These are phyloP conservation scores for Amphirosellinia nigrospora DNA, from an alignment of 495 filamentous ascomycete species.

Conservation along the genomic window DNA sequence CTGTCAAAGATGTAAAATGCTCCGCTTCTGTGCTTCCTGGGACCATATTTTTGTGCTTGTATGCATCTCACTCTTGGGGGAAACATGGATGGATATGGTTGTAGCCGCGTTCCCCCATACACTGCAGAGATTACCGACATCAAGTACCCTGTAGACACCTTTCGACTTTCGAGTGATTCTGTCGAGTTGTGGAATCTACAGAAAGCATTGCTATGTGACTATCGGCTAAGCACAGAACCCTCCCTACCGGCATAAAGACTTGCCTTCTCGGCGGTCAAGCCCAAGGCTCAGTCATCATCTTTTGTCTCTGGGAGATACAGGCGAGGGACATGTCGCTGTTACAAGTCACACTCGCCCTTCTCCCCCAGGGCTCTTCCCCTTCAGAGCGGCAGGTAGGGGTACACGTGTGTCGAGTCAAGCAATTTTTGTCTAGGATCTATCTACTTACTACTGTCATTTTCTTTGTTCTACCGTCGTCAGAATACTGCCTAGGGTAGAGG, in stretches of 20 bases:
- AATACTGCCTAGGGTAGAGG: constrained; percentile 42
- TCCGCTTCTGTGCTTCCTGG: constrained; percentile 42
- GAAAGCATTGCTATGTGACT: constrained; percentile 31
- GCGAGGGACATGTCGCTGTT: constrained; percentile 32
- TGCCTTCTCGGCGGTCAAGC: constrained; percentile 46
- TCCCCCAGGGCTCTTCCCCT: constrained; percentile 29
- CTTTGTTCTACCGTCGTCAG: constrained; percentile 53
- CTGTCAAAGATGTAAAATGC: constrained; percentile 30
- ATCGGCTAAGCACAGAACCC: constrained; percentile 47
- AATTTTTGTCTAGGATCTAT: constrained; percentile 44
- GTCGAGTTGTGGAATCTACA: constrained; percentile 24
- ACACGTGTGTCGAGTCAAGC: constrained; percentile 61
- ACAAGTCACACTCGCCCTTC: constrained; percentile 30
- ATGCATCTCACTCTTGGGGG: constrained; percentile 41
- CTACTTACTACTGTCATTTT: constrained; percentile 41
- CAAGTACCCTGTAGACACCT: constrained; percentile 23
- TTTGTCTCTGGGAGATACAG: constrained; percentile 36
- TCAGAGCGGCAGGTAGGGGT: constrained; percentile 36
- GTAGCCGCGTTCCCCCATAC: constrained; percentile 47
- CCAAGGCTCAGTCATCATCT: constrained; percentile 35
- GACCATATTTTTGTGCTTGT: constrained; percentile 41
- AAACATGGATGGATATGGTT: constrained; percentile 44
- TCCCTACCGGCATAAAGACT: constrained; percentile 32
- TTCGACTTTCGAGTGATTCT: constrained; percentile 19
- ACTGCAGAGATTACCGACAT: constrained; percentile 37